Evolutionary conservation across 1,284 basidiomycete genomes (phyloP), one percentile per base, ranked within the genome.

Genomic region (Ceratobasidium sp.): DNA sequence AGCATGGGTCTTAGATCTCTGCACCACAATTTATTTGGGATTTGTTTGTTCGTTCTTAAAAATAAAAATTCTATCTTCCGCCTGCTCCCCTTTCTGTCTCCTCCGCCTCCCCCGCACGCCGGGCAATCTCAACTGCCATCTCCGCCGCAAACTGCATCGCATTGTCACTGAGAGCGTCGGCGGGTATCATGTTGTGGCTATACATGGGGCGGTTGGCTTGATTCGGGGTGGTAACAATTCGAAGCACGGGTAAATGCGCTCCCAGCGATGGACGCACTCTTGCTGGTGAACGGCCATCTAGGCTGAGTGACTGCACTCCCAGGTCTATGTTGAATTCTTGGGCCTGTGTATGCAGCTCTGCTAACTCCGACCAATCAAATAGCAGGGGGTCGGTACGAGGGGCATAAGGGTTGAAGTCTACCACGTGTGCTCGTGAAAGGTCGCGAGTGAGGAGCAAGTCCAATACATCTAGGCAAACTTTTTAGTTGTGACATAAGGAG

Each of bases 341-440:
- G 13, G 77, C 75, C 32, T 77, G 74, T 14, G 77, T 35, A 11
- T 82, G 79, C 18, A 89, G 80, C 2, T 79, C 79, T 63, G 85
- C 83, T 0, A 98, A 86, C 64, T 96, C 92, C 38, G 91, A 87
- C 80, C 94, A 98, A 0, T 86, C 87, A 82, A 96, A 98, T 9
- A 98, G 83, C 0, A 98, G 86, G 0, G 95, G 81, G 80, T 98
- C 96, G 21, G 96, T 98, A 43, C 89, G 89, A 0, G 88, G 86
- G 13, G 92, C 87, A 79, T 92, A 98, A 0, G 95, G 94, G 77
- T 95, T 95, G 81, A 98, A 92, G 81, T 98, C 97, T 76, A 98
- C 80, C 76, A 97, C 84, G 80, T 95, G 91, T 6, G 89, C 92
- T 9, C 88, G 85, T 0, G 85, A 82, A 52, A 94, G 85, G 79